Conservation (phyloP, 345 rosid genomes). For the Bruguiera gymnorhiza region DNA sequence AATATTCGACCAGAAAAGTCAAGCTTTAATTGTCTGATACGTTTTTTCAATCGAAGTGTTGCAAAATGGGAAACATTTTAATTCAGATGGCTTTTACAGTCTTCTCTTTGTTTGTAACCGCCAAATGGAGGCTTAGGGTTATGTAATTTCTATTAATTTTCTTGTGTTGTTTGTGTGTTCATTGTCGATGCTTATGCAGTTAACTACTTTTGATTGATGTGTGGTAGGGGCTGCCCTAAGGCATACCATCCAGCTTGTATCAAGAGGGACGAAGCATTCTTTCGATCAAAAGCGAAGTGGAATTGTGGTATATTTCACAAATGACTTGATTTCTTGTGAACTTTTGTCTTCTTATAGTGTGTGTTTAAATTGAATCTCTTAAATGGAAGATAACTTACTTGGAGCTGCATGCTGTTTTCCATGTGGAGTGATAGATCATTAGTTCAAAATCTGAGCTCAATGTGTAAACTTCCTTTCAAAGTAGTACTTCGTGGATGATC, state of each 20-base stretch:
- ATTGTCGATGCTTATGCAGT: neutral
- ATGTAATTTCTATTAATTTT: neutral
- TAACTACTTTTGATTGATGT: conserved; percentile 4
- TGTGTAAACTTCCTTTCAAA: neutral
- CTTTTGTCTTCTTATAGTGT: conserved; percentile 7
- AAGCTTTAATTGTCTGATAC: neutral
- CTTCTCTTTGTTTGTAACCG: neutral
- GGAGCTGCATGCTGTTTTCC: neutral
- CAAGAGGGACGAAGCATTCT: conserved; percentile 84
- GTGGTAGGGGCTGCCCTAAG: conserved; percentile 88
- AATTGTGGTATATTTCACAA: conserved; percentile 69
- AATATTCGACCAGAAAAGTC: neutral
- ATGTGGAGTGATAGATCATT: neutral
- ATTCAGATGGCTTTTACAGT: neutral
- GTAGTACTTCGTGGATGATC: neutral
- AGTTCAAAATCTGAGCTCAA: neutral
- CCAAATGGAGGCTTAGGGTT: neutral
- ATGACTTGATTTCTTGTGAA: conserved; percentile 7
- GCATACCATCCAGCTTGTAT: conserved; percentile 97
- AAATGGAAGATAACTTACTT: neutral
- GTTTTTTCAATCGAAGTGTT: neutral
- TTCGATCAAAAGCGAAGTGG: conserved; percentile 84
- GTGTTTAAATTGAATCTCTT: neutral
- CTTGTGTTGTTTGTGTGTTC: neutral
- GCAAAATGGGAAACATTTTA: neutral